Evolutionary conservation across 2,329 filamentous ascomycete genomes (phyloP), one percentile per base, ranked within the genome.

Genomic region (Curvularia eragrostidis): DNA sequence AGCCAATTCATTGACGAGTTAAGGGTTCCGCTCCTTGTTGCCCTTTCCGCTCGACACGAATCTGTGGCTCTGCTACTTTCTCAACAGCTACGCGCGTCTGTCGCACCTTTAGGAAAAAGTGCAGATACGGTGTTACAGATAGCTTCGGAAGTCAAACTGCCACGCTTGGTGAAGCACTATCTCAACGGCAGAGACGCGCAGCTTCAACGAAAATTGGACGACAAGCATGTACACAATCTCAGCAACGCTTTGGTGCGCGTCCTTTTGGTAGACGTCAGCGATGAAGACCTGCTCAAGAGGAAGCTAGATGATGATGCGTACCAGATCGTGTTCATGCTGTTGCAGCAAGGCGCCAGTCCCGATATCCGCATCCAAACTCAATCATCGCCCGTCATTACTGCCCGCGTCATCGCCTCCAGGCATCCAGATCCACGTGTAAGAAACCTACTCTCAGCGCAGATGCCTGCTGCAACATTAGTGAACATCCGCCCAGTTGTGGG

Each of bases 271-370:
- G 52, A 54, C 36, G 23, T 43, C 44, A 49, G 34, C 44, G 34
- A 43, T 26, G 44, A 36, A 21, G 36, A 48, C 18, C 23, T 54
- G 19, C 44, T 63, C 42, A 63, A 57, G 49, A 56, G 55, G 47
- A 43, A 61, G 52, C 18, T 61, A 15, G 48, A 61, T 61, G 49
- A 61, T 46, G 44, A 61, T 48, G 46, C 47, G 15, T 59, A 58
- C 52, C 58, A 59, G 52, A 63, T 63, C 43, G 58, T 63, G 39
- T 54, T 59, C 15, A 56, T 61, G 49, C 54, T 63, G 30, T 49
- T 63, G 44, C 39, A 54, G 46, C 52, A 61, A 38, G 58, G 54
- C 21, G 61, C 58, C 38, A 50, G 54, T 48, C 58, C 58, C 15
- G 49, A 63, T 55, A 46, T 58, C 34, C 52, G 41, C 42, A 48